Base-by-base conservation (phyloP, 73 alveolate species). In the Symbiodinium pilosum region DNA sequence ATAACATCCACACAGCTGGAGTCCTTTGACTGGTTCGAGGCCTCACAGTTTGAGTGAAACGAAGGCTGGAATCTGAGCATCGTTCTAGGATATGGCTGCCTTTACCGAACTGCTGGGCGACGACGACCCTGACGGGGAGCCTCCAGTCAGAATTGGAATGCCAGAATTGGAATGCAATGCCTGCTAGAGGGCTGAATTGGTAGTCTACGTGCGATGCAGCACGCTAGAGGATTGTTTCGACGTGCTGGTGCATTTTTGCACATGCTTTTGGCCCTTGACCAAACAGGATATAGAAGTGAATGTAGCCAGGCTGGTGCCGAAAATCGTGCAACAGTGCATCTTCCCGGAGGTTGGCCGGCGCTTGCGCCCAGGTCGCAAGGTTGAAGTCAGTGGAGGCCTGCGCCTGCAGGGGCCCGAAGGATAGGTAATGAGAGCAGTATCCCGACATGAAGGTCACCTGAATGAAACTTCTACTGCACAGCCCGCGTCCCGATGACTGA, bases 11-110 rank as follows among this genome's bases (percentile, higher is more conserved):
- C 97, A 11, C 97, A 91, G 88, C 88, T 91, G 88, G 97, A 91
- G 40, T 42, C 97, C 83, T 91, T 91, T 52, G 97, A 91, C 77
- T 91, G 97, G 97, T 91, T 91, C 83, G 97, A 91, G 97, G 94
- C n/a, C 85, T 16, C 44, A 28, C 38, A 18, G 7, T 16, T 28
- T 64, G 77, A 20, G 21, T 9, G 38, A 0, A 32, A 20, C 4
- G 18, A 73, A n/a, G 34, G 41, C 18, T 41, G 6, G 11, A 38
- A 12, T 2, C 69, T 4, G 36, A 26, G 43, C 36, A 8, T 39
- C 43, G 52, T 21, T 28, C 11, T 56, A 87, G 94, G 97, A 91
- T 30, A 68, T 91, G 97, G 97, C 97, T 20, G 52, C 97, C 97
- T 91, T 91, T 54, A 91, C 97, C 11, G 97, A 91, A 39, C 39